These are phyloP conservation scores for Fusarium burgessii DNA, from an alignment of 2,329 filamentous ascomycete genomes.

Conservation along the genomic window DNA sequence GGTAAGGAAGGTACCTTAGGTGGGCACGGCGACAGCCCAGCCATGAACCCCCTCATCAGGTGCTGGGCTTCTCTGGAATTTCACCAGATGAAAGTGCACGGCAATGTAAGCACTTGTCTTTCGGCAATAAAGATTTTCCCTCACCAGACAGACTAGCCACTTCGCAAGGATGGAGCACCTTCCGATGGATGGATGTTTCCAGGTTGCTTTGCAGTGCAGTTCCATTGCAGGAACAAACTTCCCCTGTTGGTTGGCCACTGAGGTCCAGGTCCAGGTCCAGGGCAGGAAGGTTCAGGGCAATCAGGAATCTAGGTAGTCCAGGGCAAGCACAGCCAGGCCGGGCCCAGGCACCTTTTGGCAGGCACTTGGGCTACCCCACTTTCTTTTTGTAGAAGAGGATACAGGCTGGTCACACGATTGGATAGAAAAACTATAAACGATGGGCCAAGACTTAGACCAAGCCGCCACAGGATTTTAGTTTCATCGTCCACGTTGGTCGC, in stretches of 20 bases:
- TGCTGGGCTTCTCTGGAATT: slow-evolving; percentile 5
- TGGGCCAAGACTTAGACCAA: slow-evolving; percentile 20
- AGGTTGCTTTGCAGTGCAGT: slow-evolving; percentile 1
- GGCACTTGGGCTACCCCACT: slow-evolving; percentile 38
- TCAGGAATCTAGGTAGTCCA: slow-evolving; percentile 1
- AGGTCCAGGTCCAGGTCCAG: slow-evolving; percentile 5
- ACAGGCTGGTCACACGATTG: slow-evolving; percentile 9
- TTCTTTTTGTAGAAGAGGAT: slow-evolving; percentile 5
- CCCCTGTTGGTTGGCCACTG: not conserved
- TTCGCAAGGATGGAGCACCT: not conserved
- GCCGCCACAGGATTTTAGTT: slow-evolving; percentile 26
- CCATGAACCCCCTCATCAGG: not conserved
- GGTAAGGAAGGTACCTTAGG: not conserved
- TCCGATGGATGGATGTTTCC: slow-evolving; percentile 4
- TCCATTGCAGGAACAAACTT: slow-evolving; percentile 15
- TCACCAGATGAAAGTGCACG: not conserved
- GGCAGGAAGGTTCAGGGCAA: slow-evolving; percentile 15
- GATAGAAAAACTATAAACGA: slow-evolving; percentile 7
- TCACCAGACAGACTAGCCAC: not conserved
- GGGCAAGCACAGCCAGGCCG: not conserved
- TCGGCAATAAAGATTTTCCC: slow-evolving; percentile 21
- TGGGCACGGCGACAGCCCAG: not conserved
- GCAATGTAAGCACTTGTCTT: slow-evolving; percentile 6
- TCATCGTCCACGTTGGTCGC: slow-evolving; percentile 27
- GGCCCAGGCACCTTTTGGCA: slow-evolving; percentile 28